A percentile compares a stretch with the other conserved stretches of the same genome.
These are phyloP conservation scores for Psilocybe mexicana DNA, from an alignment of 1,284 basidiomycete genomes.

Conservation along the genomic window DNA sequence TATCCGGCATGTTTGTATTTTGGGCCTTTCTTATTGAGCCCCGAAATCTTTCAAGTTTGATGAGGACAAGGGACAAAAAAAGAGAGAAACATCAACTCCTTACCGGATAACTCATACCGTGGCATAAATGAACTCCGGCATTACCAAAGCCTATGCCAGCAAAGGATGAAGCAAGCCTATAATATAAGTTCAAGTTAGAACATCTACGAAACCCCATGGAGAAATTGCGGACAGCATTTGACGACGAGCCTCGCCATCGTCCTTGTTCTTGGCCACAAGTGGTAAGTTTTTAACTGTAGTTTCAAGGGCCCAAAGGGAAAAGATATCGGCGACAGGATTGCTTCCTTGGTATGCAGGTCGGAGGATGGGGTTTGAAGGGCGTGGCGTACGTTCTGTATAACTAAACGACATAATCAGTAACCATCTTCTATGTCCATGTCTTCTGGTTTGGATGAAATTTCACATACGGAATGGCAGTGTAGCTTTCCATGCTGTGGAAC, in stretches of 20 bases:
- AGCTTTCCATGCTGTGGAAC: slow-evolving; percentile 94
- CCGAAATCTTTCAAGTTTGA: slow-evolving; percentile 69
- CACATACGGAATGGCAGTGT: slow-evolving; percentile 83
- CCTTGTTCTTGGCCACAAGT: slow-evolving; percentile 77
- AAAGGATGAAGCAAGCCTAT: slow-evolving; percentile 82
- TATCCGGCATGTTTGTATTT: slow-evolving; percentile 90
- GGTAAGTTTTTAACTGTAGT: slow-evolving; percentile 92
- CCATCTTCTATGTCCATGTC: not conserved
- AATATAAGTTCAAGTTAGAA: not conserved
- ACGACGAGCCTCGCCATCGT: slow-evolving; percentile 81
- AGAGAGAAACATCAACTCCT: not conserved
- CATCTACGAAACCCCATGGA: not conserved
- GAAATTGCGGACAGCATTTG: slow-evolving; percentile 80
- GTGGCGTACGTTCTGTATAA: slow-evolving; percentile 86
- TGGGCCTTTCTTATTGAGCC: slow-evolving; percentile 91
- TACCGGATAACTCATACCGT: slow-evolving; percentile 84
- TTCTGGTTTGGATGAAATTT: not conserved
- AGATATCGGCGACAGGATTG: slow-evolving; percentile 96
- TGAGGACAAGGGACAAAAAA: not conserved
- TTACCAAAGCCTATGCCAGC: slow-evolving; percentile 97
- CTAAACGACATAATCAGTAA: slow-evolving; percentile 36
- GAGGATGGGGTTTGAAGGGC: slow-evolving; percentile 87
- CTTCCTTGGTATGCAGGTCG: slow-evolving; percentile 95
- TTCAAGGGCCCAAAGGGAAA: slow-evolving; percentile 92
- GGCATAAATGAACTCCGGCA: slow-evolving; percentile 90